Conservation (phyloP, 169 alveolate genomes). For the Besnoitia besnoiti region DNA sequence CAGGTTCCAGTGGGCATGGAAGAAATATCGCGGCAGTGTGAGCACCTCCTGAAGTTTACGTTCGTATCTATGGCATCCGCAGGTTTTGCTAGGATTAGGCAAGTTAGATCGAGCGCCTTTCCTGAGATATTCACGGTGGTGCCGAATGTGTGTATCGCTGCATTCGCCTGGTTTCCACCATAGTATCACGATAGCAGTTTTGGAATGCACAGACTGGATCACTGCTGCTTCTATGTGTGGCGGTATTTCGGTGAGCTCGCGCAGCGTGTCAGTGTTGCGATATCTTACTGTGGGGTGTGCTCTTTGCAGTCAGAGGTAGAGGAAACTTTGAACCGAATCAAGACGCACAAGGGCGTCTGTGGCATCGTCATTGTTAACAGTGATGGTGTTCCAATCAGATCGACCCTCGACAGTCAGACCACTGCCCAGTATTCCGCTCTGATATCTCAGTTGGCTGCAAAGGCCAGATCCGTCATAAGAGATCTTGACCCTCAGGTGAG, state of each 20-base stretch:
- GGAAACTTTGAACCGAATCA: slow-evolving; percentile 92
- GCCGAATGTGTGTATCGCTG: too few relatives aligned
- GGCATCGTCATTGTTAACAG: slow-evolving; percentile 91
- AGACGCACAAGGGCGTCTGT: slow-evolving; percentile 93
- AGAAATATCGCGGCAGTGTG: too few relatives aligned
- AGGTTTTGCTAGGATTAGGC: too few relatives aligned
- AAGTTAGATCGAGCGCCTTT: too few relatives aligned
- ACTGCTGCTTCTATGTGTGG: too few relatives aligned
- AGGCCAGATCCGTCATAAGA: slow-evolving; percentile 85
- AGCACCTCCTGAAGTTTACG: too few relatives aligned
- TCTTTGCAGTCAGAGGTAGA: slow-evolving; percentile 87
- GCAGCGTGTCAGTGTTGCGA: neutral
- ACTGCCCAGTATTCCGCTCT: slow-evolving; percentile 79
- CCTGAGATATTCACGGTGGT: too few relatives aligned
- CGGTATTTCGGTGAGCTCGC: neutral
- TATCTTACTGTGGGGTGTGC: neutral
- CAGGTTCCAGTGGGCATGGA: too few relatives aligned
- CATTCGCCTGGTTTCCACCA: too few relatives aligned
- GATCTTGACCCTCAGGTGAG: slow-evolving; percentile 82
- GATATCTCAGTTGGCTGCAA: slow-evolving; percentile 83
- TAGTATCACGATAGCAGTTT: too few relatives aligned
- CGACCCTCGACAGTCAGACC: slow-evolving; percentile 82
- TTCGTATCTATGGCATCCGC: too few relatives aligned
- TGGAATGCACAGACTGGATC: too few relatives aligned
- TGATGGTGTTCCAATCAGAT: slow-evolving; percentile 82